Base-by-base conservation (phyloP, 2,329 filamentous ascomycete genomes). In the Pyrenophora tritici-repentis region DNA sequence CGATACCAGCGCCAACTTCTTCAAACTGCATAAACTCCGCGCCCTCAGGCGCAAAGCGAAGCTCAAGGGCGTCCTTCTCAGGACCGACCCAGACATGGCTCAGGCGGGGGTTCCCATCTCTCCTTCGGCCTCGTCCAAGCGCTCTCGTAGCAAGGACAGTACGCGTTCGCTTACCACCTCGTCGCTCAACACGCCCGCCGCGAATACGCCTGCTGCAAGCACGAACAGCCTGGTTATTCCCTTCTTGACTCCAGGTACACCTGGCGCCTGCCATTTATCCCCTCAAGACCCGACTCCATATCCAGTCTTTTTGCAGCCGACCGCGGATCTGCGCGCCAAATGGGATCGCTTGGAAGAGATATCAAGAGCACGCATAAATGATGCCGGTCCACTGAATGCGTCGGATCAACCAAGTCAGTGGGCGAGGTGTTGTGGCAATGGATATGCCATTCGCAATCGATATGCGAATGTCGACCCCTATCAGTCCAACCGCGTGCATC, bases 401-500 rank as follows among this genome's bases (percentile, higher is more conserved):
- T 6, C 76, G 37, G 76, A 81, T 41, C 74, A 79, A 17, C 75
- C 79, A 13, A 70, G 74, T 10, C 78, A 78, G 56, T 88, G 81
- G 79, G 80, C 84, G 3, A 79, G 86, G 46, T 80, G 88, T 42
- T 75, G 75, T 22, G 79, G 81, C 18, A 77, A 83, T 7, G 80
- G 84, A 40, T 77, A 84, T 56, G 79, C 79, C 52, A 72, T 75
- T 31, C 83, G 93, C 61, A 95, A 97, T 73, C 86, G 94, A 47
- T 99, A 97, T 75, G 73, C 81, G 46, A 96, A 97, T 68, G 90
- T 99, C 57, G 88, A 92, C 69, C 91, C 92, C 0, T 99, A 90
- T 85, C 86, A 88, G 55, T 86, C 89, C 69, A 96, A 95, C 67
- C 86, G 94, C 32, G 82, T 99, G 48, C 87, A 85, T 70, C 83